Evolutionary conservation across 2,329 filamentous ascomycete species (phyloP), one percentile per base, ranked within the genome.

Genomic region (Knufia fluminis): DNA sequence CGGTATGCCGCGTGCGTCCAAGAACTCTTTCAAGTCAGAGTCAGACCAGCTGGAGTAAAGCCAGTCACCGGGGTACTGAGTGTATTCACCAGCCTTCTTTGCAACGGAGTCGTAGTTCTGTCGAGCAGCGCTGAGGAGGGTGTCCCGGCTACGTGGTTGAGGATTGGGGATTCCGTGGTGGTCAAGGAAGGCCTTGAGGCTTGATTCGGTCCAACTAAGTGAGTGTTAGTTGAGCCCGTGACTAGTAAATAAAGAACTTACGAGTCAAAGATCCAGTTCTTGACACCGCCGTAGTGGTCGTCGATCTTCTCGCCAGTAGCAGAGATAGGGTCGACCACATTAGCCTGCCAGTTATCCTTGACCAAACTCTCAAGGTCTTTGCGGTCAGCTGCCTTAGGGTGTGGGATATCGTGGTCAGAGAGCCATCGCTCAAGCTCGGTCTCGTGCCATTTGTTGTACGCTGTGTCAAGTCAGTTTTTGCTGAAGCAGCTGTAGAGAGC

Each of bases 401-500:
- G 89, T 8, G 91, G 88, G 51, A 98, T 76, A 66, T 90, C 80
- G 71, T 97, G 79, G 65, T 98, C 92, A 24, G 86, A 86, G 44
- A 98, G 81, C 92, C 92, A 98, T 62, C 90, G 81, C 73, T 98
- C 91, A 24, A 98, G 80, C 76, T 98, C 92, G 19, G 87, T 94
- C 74, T 97, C 84, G 62, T 97, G 91, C 92, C 92, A 98, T 68
- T 92, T 96, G 72, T 97, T 96, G 76, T 97, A 97, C 14, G 84
- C 91, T 95, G 63, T 43, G 39, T 66, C 58, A 50, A 56, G 31
- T 58, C 52, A 36, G 55, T 43, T 26, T 23, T 40, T 8, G 8
- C 10, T 12, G n/a, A 36, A 14, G 23, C 16, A 50, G 40, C 50
- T 32, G 33, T 16, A 33, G 14, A 23, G 17, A 36, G 41, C 35